phyloP scores from a whole-genome alignment of 2,329 filamentous ascomycete species.

The Stachybotrys chartarum region DNA sequence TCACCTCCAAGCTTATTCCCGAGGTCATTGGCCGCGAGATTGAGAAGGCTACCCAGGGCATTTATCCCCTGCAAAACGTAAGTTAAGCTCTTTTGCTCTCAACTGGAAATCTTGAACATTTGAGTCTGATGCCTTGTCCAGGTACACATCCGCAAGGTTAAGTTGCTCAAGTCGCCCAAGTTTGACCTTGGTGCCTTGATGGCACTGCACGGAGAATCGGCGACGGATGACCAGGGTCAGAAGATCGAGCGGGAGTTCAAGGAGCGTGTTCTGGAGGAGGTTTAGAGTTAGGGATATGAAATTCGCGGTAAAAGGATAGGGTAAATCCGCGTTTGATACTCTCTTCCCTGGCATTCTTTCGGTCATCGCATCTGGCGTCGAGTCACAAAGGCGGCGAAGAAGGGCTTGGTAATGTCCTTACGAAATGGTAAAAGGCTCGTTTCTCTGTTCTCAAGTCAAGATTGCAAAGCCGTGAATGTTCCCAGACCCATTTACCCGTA shows the following conservation, averaged over 20 bases:
- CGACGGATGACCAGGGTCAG: slow-evolving; percentile 91
- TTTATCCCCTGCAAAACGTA: slow-evolving; percentile 99
- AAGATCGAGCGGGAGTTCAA: slow-evolving; percentile 99
- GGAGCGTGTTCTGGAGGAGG: slow-evolving; percentile 89
- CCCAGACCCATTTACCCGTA: too few species aligned
- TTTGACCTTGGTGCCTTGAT: slow-evolving; percentile 97
- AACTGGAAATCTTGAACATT: not conserved
- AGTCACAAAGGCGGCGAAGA: slow-evolving; percentile 32
- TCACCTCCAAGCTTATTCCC: slow-evolving; percentile 97
- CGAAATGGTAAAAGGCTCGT: slow-evolving; percentile 26
- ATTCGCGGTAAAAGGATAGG: slow-evolving; percentile 22
- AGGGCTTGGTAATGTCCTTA: slow-evolving; percentile 30
- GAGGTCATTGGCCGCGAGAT: slow-evolving; percentile 99
- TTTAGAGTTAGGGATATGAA: slow-evolving; percentile 54
- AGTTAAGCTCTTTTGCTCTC: slow-evolving; percentile 21
- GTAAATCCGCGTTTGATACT: slow-evolving; percentile 20
- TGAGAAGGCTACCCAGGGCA: slow-evolving; percentile 98
- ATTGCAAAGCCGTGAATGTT: slow-evolving; percentile 6
- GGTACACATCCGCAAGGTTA: slow-evolving; percentile 99
- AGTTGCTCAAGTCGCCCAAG: slow-evolving; percentile 97
- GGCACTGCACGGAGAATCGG: slow-evolving; percentile 94
- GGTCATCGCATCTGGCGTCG: slow-evolving; percentile 38
- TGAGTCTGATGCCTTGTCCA: slow-evolving; percentile 26
- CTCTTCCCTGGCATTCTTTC: slow-evolving; percentile 31
- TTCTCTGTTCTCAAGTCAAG: slow-evolving; percentile 12